A percentile compares a stretch with the other conserved stretches of the same genome.
Evolutionary conservation across 2,329 filamentous ascomycete species (phyloP).

Genomic region (Cladophialophora carrionii): DNA sequence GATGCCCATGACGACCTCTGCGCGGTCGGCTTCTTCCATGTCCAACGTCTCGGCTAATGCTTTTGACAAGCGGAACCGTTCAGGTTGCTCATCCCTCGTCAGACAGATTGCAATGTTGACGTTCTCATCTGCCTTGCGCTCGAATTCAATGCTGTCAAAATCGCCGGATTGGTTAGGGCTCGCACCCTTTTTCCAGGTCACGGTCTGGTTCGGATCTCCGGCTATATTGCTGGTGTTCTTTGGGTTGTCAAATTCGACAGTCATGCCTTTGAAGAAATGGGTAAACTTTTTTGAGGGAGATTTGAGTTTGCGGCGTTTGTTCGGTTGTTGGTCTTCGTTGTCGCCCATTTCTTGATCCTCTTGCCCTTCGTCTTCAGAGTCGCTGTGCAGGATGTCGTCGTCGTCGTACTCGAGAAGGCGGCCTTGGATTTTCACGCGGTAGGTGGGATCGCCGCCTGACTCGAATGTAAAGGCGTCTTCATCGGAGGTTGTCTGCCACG

Average conservation of each 20-base stretch:
- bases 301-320: slow-evolving; percentile 40
- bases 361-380: slow-evolving; percentile 49
- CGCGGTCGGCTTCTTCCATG: slow-evolving; percentile 80
- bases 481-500: slow-evolving; percentile 78
- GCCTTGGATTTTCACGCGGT: slow-evolving; percentile 89
- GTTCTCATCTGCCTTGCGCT: slow-evolving; percentile 89
- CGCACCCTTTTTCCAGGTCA: slow-evolving; percentile 88
- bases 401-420: slow-evolving; percentile 73
- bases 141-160: slow-evolving; percentile 90
- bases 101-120: slow-evolving; percentile 88
- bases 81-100: slow-evolving; percentile 78
- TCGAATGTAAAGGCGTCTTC: slow-evolving; percentile 81
- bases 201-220: slow-evolving; percentile 49
- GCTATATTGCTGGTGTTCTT: slow-evolving; percentile 41
- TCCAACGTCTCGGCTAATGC: slow-evolving; percentile 83
- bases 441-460: slow-evolving; percentile 75
- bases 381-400: slow-evolving; percentile 57
- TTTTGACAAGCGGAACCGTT: slow-evolving; percentile 78
- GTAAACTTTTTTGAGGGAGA: slow-evolving; percentile 50
- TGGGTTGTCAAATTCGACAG: slow-evolving; percentile 56
- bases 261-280: slow-evolving; percentile 57
- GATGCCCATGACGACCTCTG: slow-evolving; percentile 84
- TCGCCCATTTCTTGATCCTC: slow-evolving; percentile 15
- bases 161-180: slow-evolving; percentile 61
- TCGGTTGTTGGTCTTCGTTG: not conserved